Evolutionary conservation across 2,329 filamentous ascomycete species (phyloP), one percentile per base, ranked within the genome.

Genomic region (Emergomyces orientalis): DNA sequence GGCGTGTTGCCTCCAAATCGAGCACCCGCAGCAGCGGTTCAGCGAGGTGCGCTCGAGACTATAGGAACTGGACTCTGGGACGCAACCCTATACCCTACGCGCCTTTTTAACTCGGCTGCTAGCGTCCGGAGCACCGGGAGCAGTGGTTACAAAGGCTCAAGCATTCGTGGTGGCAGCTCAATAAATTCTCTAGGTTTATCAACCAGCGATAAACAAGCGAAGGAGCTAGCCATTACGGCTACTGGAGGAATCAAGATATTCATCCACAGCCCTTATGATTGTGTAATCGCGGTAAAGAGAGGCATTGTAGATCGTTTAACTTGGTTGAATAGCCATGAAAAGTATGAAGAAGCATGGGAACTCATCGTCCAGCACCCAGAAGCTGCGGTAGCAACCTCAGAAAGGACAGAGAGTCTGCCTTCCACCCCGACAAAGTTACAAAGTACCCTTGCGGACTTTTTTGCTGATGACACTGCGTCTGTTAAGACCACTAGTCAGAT

Each of bases 231-330:
- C 56, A 78, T 82, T 67, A 77, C 78, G 22, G 75, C 78, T 5
- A 80, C 81, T 11, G 79, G 82, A 45, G 86, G 87, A 7, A 80
- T 87, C 67, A 89, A 97, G 71, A 89, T 99, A 19, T 97, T 97
- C 72, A 90, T 99, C 49, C 91, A 96, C 70, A 97, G 91, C 69
- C 94, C 94, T 0, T 99, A 95, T 71, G 94, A 99, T 75, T 97
- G 92, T 70, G 88, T 97, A n/a, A 79, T 97, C 62, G 90, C 91
- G 0, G 90, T 94, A 2, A 92, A 92, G 72, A 83, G 94, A 68
- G 92, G 96, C 70, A 80, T 96, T 19, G 80, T 86, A 3, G 94
- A 99, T 75, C 91, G 96, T 70, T 79, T 97, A 27, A 79, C 82
- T 8, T 99, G 93, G 93, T 80, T 97, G 17, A 73, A 96, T 34